Evolutionary conservation across 106 monocot species (phyloP).

Genomic region (Allium sativum): DNA sequence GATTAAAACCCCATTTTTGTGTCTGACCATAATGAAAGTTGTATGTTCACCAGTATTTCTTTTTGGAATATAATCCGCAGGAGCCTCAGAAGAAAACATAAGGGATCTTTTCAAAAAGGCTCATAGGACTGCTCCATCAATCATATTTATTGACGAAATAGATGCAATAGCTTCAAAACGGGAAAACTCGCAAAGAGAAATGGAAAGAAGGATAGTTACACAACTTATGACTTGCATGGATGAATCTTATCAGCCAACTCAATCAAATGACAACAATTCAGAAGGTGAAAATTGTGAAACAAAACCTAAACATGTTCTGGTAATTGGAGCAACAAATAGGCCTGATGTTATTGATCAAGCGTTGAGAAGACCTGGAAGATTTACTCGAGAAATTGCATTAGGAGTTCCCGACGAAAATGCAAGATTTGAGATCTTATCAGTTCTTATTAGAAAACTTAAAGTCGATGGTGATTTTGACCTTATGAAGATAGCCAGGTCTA

Average conservation of each 20-base stretch:
- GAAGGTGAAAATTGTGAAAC: conserved; percentile 29
- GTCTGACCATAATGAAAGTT: neutral
- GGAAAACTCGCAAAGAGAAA: conserved; percentile 78
- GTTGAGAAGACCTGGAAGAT: conserved; percentile 77
- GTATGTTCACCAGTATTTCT: neutral
- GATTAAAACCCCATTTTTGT: neutral
- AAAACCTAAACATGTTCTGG: conserved; percentile 76
- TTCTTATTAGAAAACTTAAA: conserved; percentile 42
- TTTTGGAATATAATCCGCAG: conserved; percentile 12
- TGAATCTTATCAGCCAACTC: conserved; percentile 54
- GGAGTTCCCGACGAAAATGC: conserved; percentile 84
- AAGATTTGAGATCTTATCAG: conserved; percentile 49
- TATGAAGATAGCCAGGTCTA: conserved; percentile 70
- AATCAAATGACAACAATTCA: conserved; percentile 14
- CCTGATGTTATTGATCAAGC: conserved; percentile 91
- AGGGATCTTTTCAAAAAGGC: conserved; percentile 82
- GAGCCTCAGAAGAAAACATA: conserved; percentile 91
- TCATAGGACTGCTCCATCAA: conserved; percentile 76
- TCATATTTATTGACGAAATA: conserved; percentile 94
- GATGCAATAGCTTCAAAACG: conserved; percentile 98
- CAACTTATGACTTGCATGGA: conserved; percentile 99
- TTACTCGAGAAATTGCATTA: conserved; percentile 70
- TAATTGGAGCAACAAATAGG: conserved; percentile 97
- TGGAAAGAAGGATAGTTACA: conserved; percentile 92
- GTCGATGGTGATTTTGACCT: conserved; percentile 60